These are phyloP conservation scores for Pestalotiopsis sp. DNA, from an alignment of 2,329 filamentous ascomycete genomes.

Conservation along the genomic window DNA sequence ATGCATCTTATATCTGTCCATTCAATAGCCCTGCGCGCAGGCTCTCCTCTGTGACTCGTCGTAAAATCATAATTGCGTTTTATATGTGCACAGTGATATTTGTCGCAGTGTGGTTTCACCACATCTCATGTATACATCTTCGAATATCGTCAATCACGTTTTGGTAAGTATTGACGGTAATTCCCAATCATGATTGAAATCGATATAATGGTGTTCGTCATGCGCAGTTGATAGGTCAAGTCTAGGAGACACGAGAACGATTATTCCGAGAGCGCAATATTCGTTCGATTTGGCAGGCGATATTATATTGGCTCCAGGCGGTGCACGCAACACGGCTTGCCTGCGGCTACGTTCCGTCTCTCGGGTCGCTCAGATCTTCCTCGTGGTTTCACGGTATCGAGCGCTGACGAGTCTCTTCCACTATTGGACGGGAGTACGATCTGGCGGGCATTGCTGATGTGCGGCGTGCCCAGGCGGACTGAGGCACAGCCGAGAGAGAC, in stretches of 20 bases:
- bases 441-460: neutral
- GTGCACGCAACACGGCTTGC: neutral
- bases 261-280: neutral
- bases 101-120: neutral
- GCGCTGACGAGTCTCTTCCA: neutral
- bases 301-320: neutral
- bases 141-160: neutral
- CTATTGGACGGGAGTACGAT: neutral
- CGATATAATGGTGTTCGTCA: neutral
- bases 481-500: neutral
- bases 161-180: neutral
- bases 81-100: neutral
- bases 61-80: neutral
- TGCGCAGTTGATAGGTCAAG: neutral
- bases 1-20: no score
- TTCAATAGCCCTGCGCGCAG: neutral
- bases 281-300: neutral
- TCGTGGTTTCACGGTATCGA: neutral
- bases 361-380: neutral
- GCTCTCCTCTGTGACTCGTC: neutral
- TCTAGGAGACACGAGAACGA: neutral
- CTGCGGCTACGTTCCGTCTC: neutral
- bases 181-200: neutral
- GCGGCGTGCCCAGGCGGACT: neutral
- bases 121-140: neutral